Base-by-base conservation (phyloP, 805 yeast genomes). In the Myxozyma geophila region DNA sequence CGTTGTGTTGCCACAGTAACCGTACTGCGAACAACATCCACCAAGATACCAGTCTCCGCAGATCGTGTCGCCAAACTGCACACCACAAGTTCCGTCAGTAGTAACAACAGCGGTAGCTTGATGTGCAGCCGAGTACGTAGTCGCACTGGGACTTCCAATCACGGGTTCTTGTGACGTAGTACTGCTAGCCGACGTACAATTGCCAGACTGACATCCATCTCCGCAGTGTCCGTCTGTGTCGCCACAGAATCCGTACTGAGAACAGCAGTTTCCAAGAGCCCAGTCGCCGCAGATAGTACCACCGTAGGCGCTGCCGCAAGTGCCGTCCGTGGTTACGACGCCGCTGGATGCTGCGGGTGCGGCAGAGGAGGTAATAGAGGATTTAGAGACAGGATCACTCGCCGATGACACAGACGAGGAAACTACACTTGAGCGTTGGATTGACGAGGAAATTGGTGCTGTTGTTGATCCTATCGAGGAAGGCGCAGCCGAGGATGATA, bases 21-120 rank as follows among this genome's bases (percentile, higher is more conserved):
- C 68, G 35, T 64, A 64, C 44, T 62, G 60, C 7, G 68, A 64
- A 49, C 68, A 64, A 46, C 68, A 64, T 21, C 51, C 58, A 12
- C 68, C 68, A 17, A 15, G 52, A 5, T 36, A 36, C 65, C 65
- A 64, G 60, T 64, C 55, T 12, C 68, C 68, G 52, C 68, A 64
- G 7, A 64, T 52, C 1, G 66, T 64, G 43, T 59, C 54, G 21
- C 35, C 51, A 28, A 40, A 37, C n/a, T 46, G 28, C 17, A 56
- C 58, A 10, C 68, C 68, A 36, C 68, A 64, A n/a, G 68, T 64
- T 8, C 68, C 68, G 39, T 64, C 68, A 12, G 60, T 53, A n/a
- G 68, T 64, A 15, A 53, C 66, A 15, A 54, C 54, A 3, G 49
- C 28, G 10, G 66, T 61, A 5, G 66, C 54, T 28, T 55, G 60